Base-by-base conservation (phyloP, 148 eudicot species). In the Dianthus caryophyllus region DNA sequence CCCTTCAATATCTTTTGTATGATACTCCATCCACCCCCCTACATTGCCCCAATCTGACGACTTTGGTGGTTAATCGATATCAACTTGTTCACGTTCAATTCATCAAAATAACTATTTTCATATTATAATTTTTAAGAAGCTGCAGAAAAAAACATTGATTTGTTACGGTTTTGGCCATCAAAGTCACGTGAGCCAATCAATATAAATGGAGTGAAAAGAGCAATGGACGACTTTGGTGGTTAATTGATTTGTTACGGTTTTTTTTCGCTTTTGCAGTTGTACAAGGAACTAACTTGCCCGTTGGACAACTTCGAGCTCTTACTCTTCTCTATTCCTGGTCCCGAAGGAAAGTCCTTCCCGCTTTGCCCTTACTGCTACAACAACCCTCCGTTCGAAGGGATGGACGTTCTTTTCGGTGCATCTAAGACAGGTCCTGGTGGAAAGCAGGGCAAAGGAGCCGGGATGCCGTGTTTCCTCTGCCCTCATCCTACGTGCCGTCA, bases 351-450 rank as follows among this genome's bases (percentile, higher is more conserved):
- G 78, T 87, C 97, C 61, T 89, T 89, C 68, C 94, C 97, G 10
- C 68, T 92, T 15, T 92, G 97, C 74, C 97, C 97, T 44, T 92
- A 89, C 78, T 92, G 97, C 77, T 92, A 88, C 82, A 92, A 92
- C 77, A 84, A 73, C 55, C 97, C 97, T 68, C 96, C 97, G 61
- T 92, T 92, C 55, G 97, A 92, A 84, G 96, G 93, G 44, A 77
- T 89, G 70, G 89, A 75, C 20, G 71, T 78, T 1, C 81, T 91
- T 48, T 85, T 80, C 65, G 96, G 97, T 54, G 88, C 85, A 9
- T 21, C 77, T 47, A 88, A 86, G 75, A 55, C 85, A 10, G 83
- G 83, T 54, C 70, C 87, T 3, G 90, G 65, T 13, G 90, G 65
- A 16, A 84, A 86, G 58, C 51, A 76, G 22, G 97, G 96, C 49